Evolutionary conservation across 495 filamentous ascomycete species (phyloP), one percentile per base, ranked within the genome.

Genomic region (Cercophora sp.): DNA sequence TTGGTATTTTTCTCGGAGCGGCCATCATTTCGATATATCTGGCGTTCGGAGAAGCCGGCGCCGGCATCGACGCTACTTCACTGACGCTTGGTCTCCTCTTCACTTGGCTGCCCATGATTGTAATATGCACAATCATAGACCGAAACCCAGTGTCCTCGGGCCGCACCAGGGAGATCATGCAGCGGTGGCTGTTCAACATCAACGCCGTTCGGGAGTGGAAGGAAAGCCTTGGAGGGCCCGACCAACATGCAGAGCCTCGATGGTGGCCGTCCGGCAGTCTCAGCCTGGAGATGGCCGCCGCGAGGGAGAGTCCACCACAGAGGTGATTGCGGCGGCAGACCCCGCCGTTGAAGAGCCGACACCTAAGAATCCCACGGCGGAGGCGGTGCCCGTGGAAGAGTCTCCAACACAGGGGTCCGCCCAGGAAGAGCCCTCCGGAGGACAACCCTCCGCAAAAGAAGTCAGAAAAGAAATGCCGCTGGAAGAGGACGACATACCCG

Each of bases 111-210:
- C 54, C 54, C 1, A 29, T 52, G 31, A 11, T 57, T 31, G 48
- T 57, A 9, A 52, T 48, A 8, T 57, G 39, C 10, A 42, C 48
- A 1, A 52, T 57, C 20, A 23, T 57, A 1, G 54, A 57, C 27
- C 48, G 54, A 5, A 57, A 57, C 19, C 54, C 54, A 1, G 41
- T 57, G n/a, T 57, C 54, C 8, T 36, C 48, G 20, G 42, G 42
- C 0, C 48, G 48, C 15, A 25, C 41, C 31, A 15, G 18, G 13
- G 23, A 24, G 15, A 32, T 57, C 20, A 45, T 57, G 32, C 24
- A 27, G 13, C 37, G 54, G 6, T 57, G 54, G 54, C 48, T 57
- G 13, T 47, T 37, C 43, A 57, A 57, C 35, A 48, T 52, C 13
- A 29, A 51, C 23, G 54, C 47, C 22, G 47, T 57, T 10, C 18